These are phyloP conservation scores for Aspergillus novoparasiticus DNA, from an alignment of 2,329 filamentous ascomycete genomes.

Conservation along the genomic window DNA sequence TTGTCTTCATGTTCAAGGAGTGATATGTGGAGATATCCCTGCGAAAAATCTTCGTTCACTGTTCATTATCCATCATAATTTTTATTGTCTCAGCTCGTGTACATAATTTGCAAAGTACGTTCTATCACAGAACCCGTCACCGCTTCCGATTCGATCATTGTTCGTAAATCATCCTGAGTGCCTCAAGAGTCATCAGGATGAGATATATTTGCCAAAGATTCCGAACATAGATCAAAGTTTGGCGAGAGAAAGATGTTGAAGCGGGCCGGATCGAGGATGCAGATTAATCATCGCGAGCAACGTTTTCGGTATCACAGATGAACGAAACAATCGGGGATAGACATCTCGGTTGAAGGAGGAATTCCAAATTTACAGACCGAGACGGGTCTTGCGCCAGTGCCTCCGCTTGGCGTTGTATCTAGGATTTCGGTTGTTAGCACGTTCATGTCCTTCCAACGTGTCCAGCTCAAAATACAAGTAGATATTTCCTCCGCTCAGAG, in stretches of 20 bases:
- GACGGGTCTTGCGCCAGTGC: conserved; percentile 99
- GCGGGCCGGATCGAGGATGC: conserved; percentile 22
- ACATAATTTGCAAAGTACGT: conserved; percentile 21
- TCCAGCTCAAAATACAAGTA: neutral
- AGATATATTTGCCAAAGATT: conserved; percentile 3
- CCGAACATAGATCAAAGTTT: conserved; percentile 11
- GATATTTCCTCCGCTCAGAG: neutral
- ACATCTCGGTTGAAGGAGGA: conserved; percentile 44
- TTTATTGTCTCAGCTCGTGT: conserved; percentile 26
- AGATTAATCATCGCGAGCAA: conserved; percentile 21
- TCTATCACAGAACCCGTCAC: conserved; percentile 18
- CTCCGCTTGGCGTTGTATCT: conserved; percentile 99
- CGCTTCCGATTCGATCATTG: conserved; percentile 11
- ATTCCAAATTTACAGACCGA: conserved; percentile 79
- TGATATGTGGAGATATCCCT: neutral
- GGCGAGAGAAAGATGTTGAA: conserved; percentile 10
- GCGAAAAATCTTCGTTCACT: conserved; percentile 12
- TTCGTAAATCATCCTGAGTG: conserved; percentile 7
- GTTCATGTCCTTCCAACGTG: neutral
- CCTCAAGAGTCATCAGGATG: conserved; percentile 6
- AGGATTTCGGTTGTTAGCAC: conserved; percentile 28
- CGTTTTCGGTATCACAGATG: conserved; percentile 30
- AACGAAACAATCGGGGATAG: conserved; percentile 30
- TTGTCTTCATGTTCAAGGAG: neutral
- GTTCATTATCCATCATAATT: conserved; percentile 29